A percentile compares a stretch with the other conserved stretches of the same genome.
These are phyloP conservation scores for Capillidium rhysosporum DNA, from an alignment of 371 early-diverging fungal genomes.

Conservation along the genomic window DNA sequence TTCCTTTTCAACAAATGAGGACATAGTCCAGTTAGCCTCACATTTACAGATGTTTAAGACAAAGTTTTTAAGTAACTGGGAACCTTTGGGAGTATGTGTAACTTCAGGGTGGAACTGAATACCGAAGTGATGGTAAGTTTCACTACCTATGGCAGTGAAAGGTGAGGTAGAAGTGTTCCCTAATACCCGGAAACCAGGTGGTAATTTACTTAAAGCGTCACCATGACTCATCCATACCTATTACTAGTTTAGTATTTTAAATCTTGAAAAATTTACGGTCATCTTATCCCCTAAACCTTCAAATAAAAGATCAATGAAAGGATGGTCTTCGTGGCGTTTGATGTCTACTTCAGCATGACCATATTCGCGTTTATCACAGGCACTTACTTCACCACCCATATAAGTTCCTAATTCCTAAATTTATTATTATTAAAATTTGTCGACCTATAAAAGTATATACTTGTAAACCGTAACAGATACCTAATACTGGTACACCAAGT, in stretches of 20 bases:
- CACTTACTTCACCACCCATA: slow-evolving; percentile 68
- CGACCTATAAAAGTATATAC: slow-evolving; percentile 13
- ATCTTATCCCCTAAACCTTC: slow-evolving; percentile 44
- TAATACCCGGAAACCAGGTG: slow-evolving; percentile 64
- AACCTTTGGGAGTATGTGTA: slow-evolving; percentile 83
- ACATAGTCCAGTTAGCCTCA: slow-evolving; percentile 85
- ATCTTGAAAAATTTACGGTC: not conserved
- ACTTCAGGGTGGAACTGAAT: slow-evolving; percentile 98
- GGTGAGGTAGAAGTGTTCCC: slow-evolving; percentile 75
- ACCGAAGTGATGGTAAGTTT: slow-evolving; percentile 45
- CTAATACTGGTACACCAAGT: slow-evolving; percentile 78
- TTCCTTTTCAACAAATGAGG: slow-evolving; percentile 88
- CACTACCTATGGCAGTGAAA: slow-evolving; percentile 71
- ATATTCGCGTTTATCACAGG: slow-evolving; percentile 85
- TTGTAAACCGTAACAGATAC: slow-evolving; percentile 95
- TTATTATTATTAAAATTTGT: slow-evolving; percentile 12
- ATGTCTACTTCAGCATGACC: slow-evolving; percentile 71
- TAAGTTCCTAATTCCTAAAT: slow-evolving; percentile 49
- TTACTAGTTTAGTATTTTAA: not conserved
- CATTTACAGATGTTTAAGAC: slow-evolving; percentile 68
- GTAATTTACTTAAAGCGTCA: slow-evolving; percentile 69
- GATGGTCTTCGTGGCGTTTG: slow-evolving; percentile 29
- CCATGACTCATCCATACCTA: slow-evolving; percentile 97
- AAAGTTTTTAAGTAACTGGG: slow-evolving; percentile 73
- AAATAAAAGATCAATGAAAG: slow-evolving; percentile 47